Evolutionary conservation across 495 filamentous ascomycete genomes (phyloP), one percentile per base, ranked within the genome.

Genomic region (Trichoderma orchidacearum): DNA sequence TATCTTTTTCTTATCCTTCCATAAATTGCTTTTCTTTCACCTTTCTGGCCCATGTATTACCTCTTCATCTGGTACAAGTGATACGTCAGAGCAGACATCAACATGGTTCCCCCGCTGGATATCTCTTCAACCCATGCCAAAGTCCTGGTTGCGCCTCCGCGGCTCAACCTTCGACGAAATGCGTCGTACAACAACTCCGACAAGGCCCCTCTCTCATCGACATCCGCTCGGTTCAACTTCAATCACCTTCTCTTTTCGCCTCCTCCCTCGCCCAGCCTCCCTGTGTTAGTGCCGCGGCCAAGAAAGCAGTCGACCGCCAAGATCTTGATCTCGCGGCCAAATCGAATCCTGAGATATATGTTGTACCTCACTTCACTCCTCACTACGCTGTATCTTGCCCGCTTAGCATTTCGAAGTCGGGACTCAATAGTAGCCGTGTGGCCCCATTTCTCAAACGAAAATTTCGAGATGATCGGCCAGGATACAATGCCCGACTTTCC

Each of bases 231-330:
- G 23, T 79, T 80, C 60, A 80, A 68, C 62, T 80, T 83, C 64
- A 78, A 80, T 61, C 80, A 83, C 59, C 69, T 85, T n/a, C 72
- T 75, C 58, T 76, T 85, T 15, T 80, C 81, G 2, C 80, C 81
- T 7, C 77, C 82, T 12, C 80, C 79, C 3, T 86, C 83, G 3
- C 83, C 84, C 0, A 75, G 78, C 35, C 74, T 87, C 6, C 84
- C 83, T 2, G 79, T 82, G 1, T 71, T 85, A 48, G 70, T 85
- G n/a, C 79, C 78, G 5, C 78, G 81, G 5, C 79, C 77, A 59
- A 77, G 77, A 57, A 83, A 79, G 65, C 71, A 75, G 50, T 56
- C 63, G 41, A 59, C 60, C 58, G 59, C 62, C 57, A 54, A 34
- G 4, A 7, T 23, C 17, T 18, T 55, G 5, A 55, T 34, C 12